A percentile compares a stretch with the other conserved stretches of the same genome.
Conservation (phyloP, 139 green algal genomes). For the Chlamydomonas sp. region DNA sequence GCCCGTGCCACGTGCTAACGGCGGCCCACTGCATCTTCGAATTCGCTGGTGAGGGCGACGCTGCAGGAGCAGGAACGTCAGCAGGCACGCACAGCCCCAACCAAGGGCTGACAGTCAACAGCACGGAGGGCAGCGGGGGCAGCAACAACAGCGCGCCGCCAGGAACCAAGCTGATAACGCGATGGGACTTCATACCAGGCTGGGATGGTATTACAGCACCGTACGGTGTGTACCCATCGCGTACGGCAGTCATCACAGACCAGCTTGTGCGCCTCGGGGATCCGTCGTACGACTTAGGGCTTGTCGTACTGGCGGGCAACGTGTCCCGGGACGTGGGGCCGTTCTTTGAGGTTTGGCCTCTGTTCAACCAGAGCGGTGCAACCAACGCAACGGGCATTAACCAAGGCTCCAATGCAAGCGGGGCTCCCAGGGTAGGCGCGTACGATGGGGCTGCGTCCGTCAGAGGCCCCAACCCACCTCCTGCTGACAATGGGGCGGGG, state of each 20-base stretch:
- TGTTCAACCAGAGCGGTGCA: too few species aligned
- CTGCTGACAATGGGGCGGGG: too few species aligned
- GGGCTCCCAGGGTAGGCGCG: too few species aligned
- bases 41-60: not conserved
- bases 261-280: not conserved
- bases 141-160: not conserved
- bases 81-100: not conserved
- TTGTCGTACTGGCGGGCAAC: not conserved
- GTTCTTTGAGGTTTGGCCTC: conserved; percentile 3
- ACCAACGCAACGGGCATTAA: too few species aligned
- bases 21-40: conserved; percentile 32
- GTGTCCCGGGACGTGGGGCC: not conserved
- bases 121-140: not conserved
- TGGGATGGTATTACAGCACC: conserved; percentile 5
- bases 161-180: not conserved
- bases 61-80: not conserved
- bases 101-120: too few species aligned
- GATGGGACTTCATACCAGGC: conserved; percentile 6
- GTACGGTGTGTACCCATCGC: not conserved
- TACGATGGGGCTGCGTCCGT: too few species aligned
- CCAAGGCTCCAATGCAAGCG: too few species aligned
- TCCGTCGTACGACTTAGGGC: conserved; percentile 22
- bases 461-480: too few species aligned
- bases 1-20: conserved; percentile 28
- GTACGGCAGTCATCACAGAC: not conserved